These are phyloP conservation scores for Cicer arietinum DNA, from an alignment of 306 rosid species.

Conservation along the genomic window DNA sequence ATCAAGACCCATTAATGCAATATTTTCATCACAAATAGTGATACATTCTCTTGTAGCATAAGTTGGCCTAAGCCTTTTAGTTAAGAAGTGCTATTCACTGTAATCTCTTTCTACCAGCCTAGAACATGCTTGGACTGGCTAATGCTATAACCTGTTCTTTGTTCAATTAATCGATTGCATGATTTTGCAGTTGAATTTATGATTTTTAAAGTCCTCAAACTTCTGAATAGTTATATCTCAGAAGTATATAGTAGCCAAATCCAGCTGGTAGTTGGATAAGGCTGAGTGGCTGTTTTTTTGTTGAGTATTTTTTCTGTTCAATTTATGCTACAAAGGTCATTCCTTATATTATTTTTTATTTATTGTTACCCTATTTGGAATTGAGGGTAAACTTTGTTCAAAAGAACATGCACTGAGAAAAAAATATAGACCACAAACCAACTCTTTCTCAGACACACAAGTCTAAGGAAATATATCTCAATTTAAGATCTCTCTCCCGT, in stretches of 20 bases:
- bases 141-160: conserved; percentile 2
- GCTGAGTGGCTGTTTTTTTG: neutral
- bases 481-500: neutral
- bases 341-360: neutral
- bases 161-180: conserved; percentile 4
- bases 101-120: conserved; percentile 1
- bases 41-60: conserved; percentile 10
- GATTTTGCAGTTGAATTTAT: neutral
- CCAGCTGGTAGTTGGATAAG: conserved; percentile 4
- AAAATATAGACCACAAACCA: neutral
- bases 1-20: neutral
- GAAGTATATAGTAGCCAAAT: neutral
- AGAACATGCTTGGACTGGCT: conserved; percentile 19
- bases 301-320: neutral
- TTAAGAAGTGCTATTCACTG: conserved; percentile 10
- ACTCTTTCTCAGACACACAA: neutral
- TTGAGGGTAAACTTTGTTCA: neutral
- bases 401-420: neutral
- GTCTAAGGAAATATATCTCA: conserved; percentile 11
- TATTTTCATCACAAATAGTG: conserved; percentile 12
- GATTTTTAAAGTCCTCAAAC: conserved; percentile 24
- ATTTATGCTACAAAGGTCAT: neutral
- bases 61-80: conserved; percentile 9
- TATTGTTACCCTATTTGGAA: neutral
- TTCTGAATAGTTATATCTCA: neutral